A percentile compares a stretch with the other conserved stretches of the same genome.
Evolutionary conservation across 2,329 filamentous ascomycete genomes (phyloP).

Genomic region (Colletotrichum horii): DNA sequence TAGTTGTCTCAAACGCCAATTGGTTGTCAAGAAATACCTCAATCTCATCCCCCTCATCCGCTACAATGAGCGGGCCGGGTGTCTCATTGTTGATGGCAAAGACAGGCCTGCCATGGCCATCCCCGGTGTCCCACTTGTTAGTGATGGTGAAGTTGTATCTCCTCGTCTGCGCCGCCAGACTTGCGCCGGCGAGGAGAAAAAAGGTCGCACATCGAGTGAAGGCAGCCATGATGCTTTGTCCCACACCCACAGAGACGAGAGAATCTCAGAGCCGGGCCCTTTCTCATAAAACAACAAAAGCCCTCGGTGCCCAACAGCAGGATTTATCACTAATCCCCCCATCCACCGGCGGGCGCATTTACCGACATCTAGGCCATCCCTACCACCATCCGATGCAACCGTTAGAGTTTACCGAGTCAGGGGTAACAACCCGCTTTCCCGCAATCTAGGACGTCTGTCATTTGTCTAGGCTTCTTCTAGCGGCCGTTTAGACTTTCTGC

Average conservation of each 20-base stretch:
- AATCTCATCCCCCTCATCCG: constrained; percentile 13
- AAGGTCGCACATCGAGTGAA: neutral
- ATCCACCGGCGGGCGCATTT: neutral
- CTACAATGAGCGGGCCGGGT: constrained; percentile 12
- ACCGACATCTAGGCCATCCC: neutral
- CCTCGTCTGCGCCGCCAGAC: constrained; percentile 6
- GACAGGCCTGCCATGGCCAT: constrained; percentile 7
- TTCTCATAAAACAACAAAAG: neutral
- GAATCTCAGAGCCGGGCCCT: neutral
- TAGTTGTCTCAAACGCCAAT: constrained; percentile 13
- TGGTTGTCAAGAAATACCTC: constrained; percentile 16
- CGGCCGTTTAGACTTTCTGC: neutral
- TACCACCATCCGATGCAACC: neutral
- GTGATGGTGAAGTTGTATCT: constrained; percentile 16
- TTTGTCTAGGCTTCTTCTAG: neutral
- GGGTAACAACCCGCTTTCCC: neutral
- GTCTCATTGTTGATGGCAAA: constrained; percentile 17
- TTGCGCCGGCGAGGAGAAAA: neutral
- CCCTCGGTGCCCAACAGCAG: neutral
- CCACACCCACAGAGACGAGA: neutral
- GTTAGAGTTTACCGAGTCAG: constrained; percentile 1
- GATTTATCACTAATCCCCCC: neutral
- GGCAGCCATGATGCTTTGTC: neutral
- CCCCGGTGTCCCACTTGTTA: constrained; percentile 5
- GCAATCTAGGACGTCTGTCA: neutral